Evolutionary conservation across 805 yeast genomes (phyloP), one percentile per base, ranked within the genome.

Genomic region (Cyberlindnera mrakii): DNA sequence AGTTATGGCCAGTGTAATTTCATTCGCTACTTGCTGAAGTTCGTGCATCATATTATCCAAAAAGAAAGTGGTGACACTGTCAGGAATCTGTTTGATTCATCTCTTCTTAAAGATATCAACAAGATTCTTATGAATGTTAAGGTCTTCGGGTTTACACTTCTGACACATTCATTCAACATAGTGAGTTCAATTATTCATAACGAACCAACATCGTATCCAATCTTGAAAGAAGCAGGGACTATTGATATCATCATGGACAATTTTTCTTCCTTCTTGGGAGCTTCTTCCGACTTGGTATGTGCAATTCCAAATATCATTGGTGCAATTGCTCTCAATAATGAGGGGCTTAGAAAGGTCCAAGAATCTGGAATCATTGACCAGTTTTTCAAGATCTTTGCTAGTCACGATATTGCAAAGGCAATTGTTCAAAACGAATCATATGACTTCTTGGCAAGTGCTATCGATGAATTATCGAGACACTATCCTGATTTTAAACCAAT

Each of bases 191-290:
- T 88, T 46, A 79, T 90, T 25, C 91, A 90, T 58, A 85, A 83
- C 51, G 97, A 91, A 54, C 96, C 97, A 8, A 88, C 96, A 0
- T 86, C 96, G 4, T 90, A 74, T 55, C 73, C 84, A 3, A 80
- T 90, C 34, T 69, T 90, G 50, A 80, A 77, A 33, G 98, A 90
- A 59, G 82, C 95, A 0, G 76, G 78, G 0, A 77, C 85, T 1
- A 77, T 90, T 31, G 83, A 82, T 37, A 66, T 77, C 3, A 71
- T 89, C 31, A 60, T 89, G 39, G 71, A 72, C 10, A 71, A 80
- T 38, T 82, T 83, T 55, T 71, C 70, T 13, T 55, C 58, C 0
- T 72, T 84, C 18, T 66, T 87, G 45, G 67, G 77, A 11, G 82
- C 82, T 5, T 72, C 81, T 18, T 68, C 76, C 8, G 81, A 78